Evolutionary conservation across 2,329 filamentous ascomycete species (phyloP), one percentile per base, ranked within the genome.

Genomic region (Endoconidiophora polonica): DNA sequence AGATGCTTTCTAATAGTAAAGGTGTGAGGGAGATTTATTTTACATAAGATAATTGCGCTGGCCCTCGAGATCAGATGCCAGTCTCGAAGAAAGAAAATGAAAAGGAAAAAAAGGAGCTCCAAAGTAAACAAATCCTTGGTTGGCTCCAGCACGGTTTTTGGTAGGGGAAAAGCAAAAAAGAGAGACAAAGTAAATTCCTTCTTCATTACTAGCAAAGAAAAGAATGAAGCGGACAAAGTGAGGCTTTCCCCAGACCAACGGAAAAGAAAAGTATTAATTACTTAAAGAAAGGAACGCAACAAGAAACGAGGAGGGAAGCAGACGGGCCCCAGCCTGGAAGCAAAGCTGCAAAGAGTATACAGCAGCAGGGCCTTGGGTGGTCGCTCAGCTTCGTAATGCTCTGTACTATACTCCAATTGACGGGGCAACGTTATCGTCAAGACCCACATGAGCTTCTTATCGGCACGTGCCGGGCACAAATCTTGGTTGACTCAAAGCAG

Each of bases 321-420:
- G 14, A 10, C 12, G 24, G 16, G 29, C 26, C 26, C 26, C 12
- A 33, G 29, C 29, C 29, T 12, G 24, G 40, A 42, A 48, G 12
- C 39, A 33, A 33, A 33, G 29, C 29, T 33, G 29, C 29, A 33
- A 7, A 33, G 6, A 7, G 12, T 33, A 33, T 33, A 12, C 29
- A 33, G 29, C 12, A 33, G 3, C 38, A 48, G 46, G 36, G 24
- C 33, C 6, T 46, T 42, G 51, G 51, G 50, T 49, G 43, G 46
- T 46, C 29, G 29, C 29, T 33, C 29, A 18, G 29, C 29, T 9
- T 12, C 26, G 38, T 38, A n/a, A 20, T 18, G 39, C 24, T 40
- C 49, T 22, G 48, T 38, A n/a, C 36, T 44, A 12, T 50, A 33
- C 23, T 26, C 23, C 37, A 2, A 42, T 51, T 51, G 49, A 51